Conservation (phyloP, 345 rosid genomes). For the Brassica rapa region DNA sequence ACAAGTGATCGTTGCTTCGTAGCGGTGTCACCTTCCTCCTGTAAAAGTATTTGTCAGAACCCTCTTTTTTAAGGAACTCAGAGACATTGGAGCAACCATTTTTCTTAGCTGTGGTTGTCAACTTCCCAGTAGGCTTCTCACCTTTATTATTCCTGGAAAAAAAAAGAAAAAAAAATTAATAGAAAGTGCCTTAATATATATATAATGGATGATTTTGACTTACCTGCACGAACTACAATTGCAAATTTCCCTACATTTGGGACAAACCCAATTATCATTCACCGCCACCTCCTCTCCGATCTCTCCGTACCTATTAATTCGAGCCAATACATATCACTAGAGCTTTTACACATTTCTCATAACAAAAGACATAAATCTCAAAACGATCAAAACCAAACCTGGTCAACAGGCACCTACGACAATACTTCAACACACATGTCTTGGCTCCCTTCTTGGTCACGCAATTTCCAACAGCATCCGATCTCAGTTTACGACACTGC, state of each 20-base stretch:
- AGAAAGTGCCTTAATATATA: neutral
- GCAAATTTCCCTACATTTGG: constrained; percentile 78
- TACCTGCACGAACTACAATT: constrained; percentile 87
- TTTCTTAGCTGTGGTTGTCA: neutral
- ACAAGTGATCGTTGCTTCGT: neutral
- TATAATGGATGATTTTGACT: constrained; percentile 2
- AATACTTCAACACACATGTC: constrained; percentile 55
- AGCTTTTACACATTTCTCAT: neutral
- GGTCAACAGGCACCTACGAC: constrained; percentile 70
- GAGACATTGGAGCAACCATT: neutral
- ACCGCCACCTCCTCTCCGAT: constrained; percentile 52
- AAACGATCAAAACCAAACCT: constrained; percentile 47
- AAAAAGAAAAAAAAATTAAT: neutral
- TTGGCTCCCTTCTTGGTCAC: constrained; percentile 43
- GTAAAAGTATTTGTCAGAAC: neutral
- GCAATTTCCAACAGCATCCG: constrained; percentile 56
- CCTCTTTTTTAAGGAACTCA: neutral
- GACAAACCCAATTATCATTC: constrained; percentile 67
- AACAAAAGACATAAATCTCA: neutral
- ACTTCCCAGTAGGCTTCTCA: neutral
- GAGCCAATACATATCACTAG: neutral
- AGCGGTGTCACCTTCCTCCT: neutral
- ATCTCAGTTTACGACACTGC: constrained; percentile 84
- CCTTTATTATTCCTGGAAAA: neutral
- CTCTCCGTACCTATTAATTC: constrained; percentile 66